Percentiles rank a stretch among this genome's conserved stretches.
Evolutionary conservation across 495 filamentous ascomycete species (phyloP).

Genomic region (Talaromyces ruber): DNA sequence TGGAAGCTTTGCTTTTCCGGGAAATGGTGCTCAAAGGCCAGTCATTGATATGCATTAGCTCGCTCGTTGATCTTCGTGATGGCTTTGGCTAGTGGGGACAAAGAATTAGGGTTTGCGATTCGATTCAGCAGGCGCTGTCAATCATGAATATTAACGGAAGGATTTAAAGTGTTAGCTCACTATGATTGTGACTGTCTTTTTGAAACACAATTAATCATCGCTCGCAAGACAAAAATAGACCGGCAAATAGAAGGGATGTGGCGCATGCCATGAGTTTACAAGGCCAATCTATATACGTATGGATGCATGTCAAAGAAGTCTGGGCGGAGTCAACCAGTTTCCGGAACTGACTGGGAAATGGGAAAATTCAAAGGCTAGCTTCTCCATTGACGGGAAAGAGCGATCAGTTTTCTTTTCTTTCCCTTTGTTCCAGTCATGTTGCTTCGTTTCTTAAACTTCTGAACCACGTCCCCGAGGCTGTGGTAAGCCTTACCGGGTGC

Average conservation of each 20-base stretch:
- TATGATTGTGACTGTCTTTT: not conserved
- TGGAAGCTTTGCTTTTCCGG: not conserved
- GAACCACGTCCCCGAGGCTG: constrained; percentile 3
- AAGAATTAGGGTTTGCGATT: constrained; percentile 1
- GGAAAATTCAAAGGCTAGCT: not conserved
- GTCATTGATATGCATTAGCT: constrained; percentile 4
- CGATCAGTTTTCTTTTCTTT: constrained; percentile 1
- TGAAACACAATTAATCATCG: not conserved
- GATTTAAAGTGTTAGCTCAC: not conserved
- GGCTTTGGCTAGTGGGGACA: not conserved
- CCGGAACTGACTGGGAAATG: not conserved
- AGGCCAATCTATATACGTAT: not conserved
- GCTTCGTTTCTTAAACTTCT: not conserved
- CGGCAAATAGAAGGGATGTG: not conserved
- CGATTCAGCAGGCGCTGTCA: not conserved
- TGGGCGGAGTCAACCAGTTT: not conserved
- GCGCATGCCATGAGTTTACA: not conserved
- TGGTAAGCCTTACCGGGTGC: constrained; percentile 2
- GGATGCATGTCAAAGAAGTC: not conserved
- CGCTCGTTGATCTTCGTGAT: constrained; percentile 1
- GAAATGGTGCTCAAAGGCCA: not conserved
- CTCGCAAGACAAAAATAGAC: not conserved
- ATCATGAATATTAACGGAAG: not conserved
- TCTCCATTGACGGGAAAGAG: not conserved
- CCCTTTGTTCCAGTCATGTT: constrained; percentile 6